Conservation (phyloP, 495 filamentous ascomycete species). For the Podospora pseudocomata region DNA sequence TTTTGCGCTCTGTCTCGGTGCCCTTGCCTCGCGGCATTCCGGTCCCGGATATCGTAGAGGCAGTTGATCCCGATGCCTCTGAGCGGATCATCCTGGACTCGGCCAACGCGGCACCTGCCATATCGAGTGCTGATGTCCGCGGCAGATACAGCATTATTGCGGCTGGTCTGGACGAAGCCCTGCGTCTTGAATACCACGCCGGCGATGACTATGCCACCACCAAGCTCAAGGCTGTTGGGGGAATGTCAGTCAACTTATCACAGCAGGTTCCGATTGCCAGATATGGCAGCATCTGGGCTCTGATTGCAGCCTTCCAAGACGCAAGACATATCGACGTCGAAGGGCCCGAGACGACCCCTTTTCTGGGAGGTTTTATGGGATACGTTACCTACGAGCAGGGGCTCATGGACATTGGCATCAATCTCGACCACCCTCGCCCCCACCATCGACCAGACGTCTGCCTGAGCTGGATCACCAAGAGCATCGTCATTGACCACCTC, state of each 20-base stretch:
- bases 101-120: conserved; percentile 38
- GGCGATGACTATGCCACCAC: conserved; percentile 39
- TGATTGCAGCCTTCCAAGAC: conserved; percentile 57
- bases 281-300: conserved; percentile 51
- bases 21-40: conserved; percentile 36
- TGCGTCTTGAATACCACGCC: conserved; percentile 52
- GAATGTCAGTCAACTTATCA: conserved; percentile 12
- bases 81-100: conserved; percentile 57
- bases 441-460: conserved; percentile 67
- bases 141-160: conserved; percentile 69
- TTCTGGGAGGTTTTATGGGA: conserved; percentile 87
- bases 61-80: conserved; percentile 33
- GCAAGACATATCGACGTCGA: conserved; percentile 37
- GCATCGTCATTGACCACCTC: conserved; percentile 74
- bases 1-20: conserved; percentile 30
- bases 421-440: conserved; percentile 23
- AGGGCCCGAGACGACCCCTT: conserved; percentile 47
- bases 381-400: conserved; percentile 89
- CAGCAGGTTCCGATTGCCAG: conserved; percentile 31
- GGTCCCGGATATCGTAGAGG: conserved; percentile 48
- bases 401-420: conserved; percentile 56
- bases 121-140: conserved; percentile 43
- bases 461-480: conserved; percentile 73
- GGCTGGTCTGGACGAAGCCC: conserved; percentile 48
- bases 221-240: conserved; percentile 17